Evolutionary conservation across 768 basidiomycete genomes (phyloP).

Genomic region (Naganishia vishniacii): DNA sequence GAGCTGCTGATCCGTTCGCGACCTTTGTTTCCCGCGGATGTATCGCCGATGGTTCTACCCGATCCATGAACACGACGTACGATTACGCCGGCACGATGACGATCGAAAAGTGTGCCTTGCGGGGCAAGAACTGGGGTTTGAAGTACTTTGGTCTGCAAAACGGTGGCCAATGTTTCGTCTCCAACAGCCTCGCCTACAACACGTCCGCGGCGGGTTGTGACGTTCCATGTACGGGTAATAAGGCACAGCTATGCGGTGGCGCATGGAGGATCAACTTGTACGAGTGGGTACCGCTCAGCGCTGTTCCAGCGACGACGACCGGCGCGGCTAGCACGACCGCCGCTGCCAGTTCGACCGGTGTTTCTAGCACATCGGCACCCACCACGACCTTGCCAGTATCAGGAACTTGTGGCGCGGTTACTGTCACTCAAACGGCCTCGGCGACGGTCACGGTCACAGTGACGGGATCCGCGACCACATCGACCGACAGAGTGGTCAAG

Average conservation of each 20-base stretch:
- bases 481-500: not conserved
- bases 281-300: not conserved
- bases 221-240: not conserved
- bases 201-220: not conserved
- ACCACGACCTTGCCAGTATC: too few species aligned
- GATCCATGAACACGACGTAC: constrained; percentile 4
- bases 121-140: not conserved
- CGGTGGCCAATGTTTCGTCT: constrained; percentile 6
- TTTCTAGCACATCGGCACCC: not conserved
- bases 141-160: constrained; percentile 11
- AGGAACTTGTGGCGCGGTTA: constrained; percentile 6
- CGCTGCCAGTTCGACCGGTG: not conserved
- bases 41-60: constrained; percentile 15
- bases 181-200: not conserved
- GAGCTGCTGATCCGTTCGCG: constrained; percentile 14
- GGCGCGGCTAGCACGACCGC: not conserved
- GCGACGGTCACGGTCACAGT: constrained; percentile 9
- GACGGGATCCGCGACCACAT: not conserved
- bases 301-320: not conserved
- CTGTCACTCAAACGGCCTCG: constrained; percentile 6
- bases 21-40: constrained; percentile 3
- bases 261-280: not conserved
- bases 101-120: not conserved
- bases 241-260: constrained; percentile 2
- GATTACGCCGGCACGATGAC: not conserved